A percentile compares a stretch with the other conserved stretches of the same genome.
These are phyloP conservation scores for Parafenestella ontariensis DNA, from an alignment of 2,329 filamentous ascomycete species.

Conservation along the genomic window DNA sequence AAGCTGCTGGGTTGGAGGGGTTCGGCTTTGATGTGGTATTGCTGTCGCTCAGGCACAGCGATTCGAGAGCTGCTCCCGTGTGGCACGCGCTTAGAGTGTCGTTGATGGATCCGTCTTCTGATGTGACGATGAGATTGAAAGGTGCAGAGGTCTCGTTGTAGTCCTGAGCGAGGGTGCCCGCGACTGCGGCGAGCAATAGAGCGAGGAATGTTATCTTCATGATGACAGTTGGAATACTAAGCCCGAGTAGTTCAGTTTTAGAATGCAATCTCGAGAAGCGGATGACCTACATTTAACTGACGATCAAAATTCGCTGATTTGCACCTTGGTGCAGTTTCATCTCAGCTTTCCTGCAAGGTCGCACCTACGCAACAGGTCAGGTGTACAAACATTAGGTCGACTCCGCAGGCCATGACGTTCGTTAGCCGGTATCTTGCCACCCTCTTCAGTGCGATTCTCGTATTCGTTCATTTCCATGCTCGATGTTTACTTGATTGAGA, in stretches of 20 bases:
- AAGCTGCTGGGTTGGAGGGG: slow-evolving; percentile 25
- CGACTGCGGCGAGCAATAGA: slow-evolving; percentile 33
- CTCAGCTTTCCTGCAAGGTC: slow-evolving; percentile 6
- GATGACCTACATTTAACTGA: slow-evolving; percentile 19
- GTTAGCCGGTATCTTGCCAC: slow-evolving; percentile 9
- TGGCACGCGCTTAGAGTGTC: slow-evolving; percentile 55
- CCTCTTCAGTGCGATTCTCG: not conserved
- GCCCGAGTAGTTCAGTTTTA: too few relatives aligned
- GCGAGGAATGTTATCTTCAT: slow-evolving; percentile 32
- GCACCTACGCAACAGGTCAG: slow-evolving; percentile 17
- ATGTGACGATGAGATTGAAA: slow-evolving; percentile 53
- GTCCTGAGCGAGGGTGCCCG: slow-evolving; percentile 41
- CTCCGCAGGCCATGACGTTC: slow-evolving; percentile 13
- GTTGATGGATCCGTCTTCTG: slow-evolving; percentile 48
- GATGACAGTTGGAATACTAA: too few relatives aligned
- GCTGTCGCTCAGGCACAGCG: slow-evolving; percentile 49
- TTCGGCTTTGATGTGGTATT: slow-evolving; percentile 25
- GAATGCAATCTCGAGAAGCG: slow-evolving; percentile 1
- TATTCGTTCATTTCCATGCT: slow-evolving; percentile 4
- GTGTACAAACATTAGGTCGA: slow-evolving; percentile 14
- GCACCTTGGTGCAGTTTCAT: slow-evolving; percentile 7
- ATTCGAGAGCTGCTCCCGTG: slow-evolving; percentile 57
- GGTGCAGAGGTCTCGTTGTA: slow-evolving; percentile 51
- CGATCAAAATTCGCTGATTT: not conserved
- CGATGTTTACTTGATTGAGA: slow-evolving; percentile 10